Evolutionary conservation across 169 alveolate genomes (phyloP), one percentile per base, ranked within the genome.

Genomic region (Theileria parva): DNA sequence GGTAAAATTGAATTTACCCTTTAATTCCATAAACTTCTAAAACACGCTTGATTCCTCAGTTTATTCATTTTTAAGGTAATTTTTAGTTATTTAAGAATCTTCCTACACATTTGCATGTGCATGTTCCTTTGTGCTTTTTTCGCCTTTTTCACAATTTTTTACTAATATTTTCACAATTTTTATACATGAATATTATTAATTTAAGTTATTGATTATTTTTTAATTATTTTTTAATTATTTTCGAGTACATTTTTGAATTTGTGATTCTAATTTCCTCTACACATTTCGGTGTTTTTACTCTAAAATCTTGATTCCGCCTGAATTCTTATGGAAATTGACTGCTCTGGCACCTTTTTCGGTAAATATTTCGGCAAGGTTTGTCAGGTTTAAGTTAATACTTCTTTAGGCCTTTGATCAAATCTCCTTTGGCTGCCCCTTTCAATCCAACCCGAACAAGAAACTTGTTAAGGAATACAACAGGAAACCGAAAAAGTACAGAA

Each of bases 251-350:
- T 12, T 59, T 59, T 59, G 2, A 8, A 59, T 28, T 12, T 59
- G 11, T 59, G 0, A 12, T 9, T 59, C 67, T 1, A 25, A 23
- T 28, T 59, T 2, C 3, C 11, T 28, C 27, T 59, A 59, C 67
- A 59, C 67, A 59, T 59, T 28, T 59, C 23, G 2, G 17, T 32
- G 37, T 32, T 32, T 1, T 32, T 30, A 2, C n/a, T 17, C 19
- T 63, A 63, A 21, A n/a, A 30, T 28, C 25, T 63, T 7, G 53
- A 44, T 44, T 44, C 53, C 53, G 8, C 12, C 2, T 37, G 37
- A 68, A n/a, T 25, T 19, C 15, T 51, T 0, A 73, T 73, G 80
- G 80, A 73, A 59, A 73, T 73, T 28, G 80, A 73, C 44, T 73
- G 80, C n/a, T 30, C 74, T 73, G 63, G 63, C 11, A 73, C 80